These are phyloP conservation scores for Albizia julibrissin DNA, from an alignment of 306 rosid genomes.

Conservation along the genomic window DNA sequence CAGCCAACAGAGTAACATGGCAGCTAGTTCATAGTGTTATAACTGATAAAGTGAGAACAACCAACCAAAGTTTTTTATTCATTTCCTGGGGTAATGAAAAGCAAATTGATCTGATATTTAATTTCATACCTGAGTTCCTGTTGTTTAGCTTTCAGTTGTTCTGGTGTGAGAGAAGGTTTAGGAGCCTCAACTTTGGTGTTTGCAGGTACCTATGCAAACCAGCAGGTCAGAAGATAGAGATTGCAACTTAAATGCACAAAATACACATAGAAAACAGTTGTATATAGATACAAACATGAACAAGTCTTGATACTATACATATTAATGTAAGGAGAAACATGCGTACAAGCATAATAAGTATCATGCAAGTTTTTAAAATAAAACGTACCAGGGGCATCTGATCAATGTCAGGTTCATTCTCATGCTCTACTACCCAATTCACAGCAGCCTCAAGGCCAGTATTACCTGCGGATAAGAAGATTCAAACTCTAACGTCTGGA, in stretches of 20 bases:
- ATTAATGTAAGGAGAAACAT: background rate
- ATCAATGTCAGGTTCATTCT: slow-evolving; percentile 77
- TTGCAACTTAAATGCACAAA: slow-evolving; percentile 27
- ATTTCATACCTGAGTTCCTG: slow-evolving; percentile 84
- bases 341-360: slow-evolving; percentile 14
- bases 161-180: slow-evolving; percentile 90
- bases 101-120: slow-evolving; percentile 2
- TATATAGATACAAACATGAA: slow-evolving; percentile 8
- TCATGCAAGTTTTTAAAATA: background rate
- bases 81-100: background rate
- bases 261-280: slow-evolving; percentile 7
- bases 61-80: background rate
- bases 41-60: background rate
- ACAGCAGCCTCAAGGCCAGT: slow-evolving; percentile 85
- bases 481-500: slow-evolving; percentile 30
- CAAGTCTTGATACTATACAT: background rate
- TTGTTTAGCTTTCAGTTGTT: slow-evolving; percentile 77
- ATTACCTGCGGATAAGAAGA: slow-evolving; percentile 63
- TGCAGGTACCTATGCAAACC: slow-evolving; percentile 63
- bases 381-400: slow-evolving; percentile 81
- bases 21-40: background rate
- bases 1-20: background rate
- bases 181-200: slow-evolving; percentile 70
- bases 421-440: slow-evolving; percentile 91
- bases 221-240: slow-evolving; percentile 33